Base-by-base conservation (phyloP, 345 rosid genomes). In the Garcia nutans region DNA sequence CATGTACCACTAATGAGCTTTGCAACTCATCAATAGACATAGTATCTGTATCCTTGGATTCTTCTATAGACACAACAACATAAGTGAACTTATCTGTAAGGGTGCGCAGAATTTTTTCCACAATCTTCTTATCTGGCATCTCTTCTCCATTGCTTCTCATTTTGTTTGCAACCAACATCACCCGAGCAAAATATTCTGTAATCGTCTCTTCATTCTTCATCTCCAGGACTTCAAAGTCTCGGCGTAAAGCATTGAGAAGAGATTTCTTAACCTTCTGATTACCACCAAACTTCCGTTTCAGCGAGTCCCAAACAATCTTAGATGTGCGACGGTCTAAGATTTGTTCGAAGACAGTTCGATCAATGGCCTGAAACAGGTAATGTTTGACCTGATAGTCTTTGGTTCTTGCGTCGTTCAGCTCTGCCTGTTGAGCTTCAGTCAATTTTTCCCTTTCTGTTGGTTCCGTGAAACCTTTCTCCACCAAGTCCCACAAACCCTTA, bases 201-300 rank as follows among this genome's bases (percentile, higher is more conserved):
- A n/a, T n/a, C n/a, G n/a, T n/a, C n/a, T n/a, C n/a, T n/a, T n/a
- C n/a, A n/a, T n/a, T n/a, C n/a, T n/a, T n/a, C n/a, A n/a, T n/a
- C n/a, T n/a, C n/a, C n/a, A n/a, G n/a, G n/a, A n/a, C n/a, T n/a
- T n/a, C n/a, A n/a, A n/a, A n/a, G n/a, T n/a, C n/a, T n/a, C n/a
- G n/a, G n/a, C n/a, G n/a, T n/a, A n/a, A n/a, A n/a, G n/a, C n/a
- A n/a, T n/a, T n/a, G n/a, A n/a, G n/a, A n/a, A n/a, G n/a, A n/a
- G n/a, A n/a, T n/a, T n/a, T n/a, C n/a, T n/a, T n/a, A n/a, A 76
- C 79, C 66, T 60, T 23, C 1, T 16, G 50, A 47, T 44, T 69
- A 1, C 79, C 79, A 8, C 50, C 3, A 41, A 60, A 70, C 15
- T 70, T 77, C 3, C n/a, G 33, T 8, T 76, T 70, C 74, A 68